Percentiles rank a stretch among this genome's conserved stretches.
Evolutionary conservation across 257 asterid species (phyloP).

Genomic region (Gynochthodes officinalis): DNA sequence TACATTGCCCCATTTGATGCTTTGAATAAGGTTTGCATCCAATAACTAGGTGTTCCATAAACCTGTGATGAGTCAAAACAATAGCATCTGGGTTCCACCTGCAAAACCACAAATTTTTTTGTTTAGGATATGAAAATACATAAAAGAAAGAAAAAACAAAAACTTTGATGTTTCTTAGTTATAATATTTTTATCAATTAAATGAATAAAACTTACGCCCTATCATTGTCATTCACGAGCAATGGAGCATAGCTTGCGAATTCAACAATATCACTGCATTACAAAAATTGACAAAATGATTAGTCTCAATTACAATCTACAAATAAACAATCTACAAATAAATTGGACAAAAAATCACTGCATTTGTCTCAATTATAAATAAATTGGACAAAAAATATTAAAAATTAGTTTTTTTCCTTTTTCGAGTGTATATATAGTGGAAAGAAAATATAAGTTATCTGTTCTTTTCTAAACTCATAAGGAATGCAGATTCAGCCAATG

Average conservation of each 20-base stretch:
- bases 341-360: too few relatives aligned
- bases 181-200: too few relatives aligned
- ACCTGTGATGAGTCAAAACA: constrained; percentile 58
- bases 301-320: too few relatives aligned
- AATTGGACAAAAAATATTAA: too few relatives aligned
- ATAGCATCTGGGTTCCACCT: constrained; percentile 97
- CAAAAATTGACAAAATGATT: too few relatives aligned
- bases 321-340: too few relatives aligned
- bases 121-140: too few relatives aligned
- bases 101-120: constrained; percentile 3
- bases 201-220: constrained; percentile 47
- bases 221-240: constrained; percentile 68
- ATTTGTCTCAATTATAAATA: too few relatives aligned
- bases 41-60: constrained; percentile 91
- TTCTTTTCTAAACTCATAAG: constrained; percentile 82
- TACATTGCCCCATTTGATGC: constrained; percentile 90
- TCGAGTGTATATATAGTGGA: too few relatives aligned
- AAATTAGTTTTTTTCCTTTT: too few relatives aligned
- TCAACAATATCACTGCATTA: constrained; percentile 64
- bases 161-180: too few relatives aligned
- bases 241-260: constrained; percentile 95
- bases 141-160: too few relatives aligned
- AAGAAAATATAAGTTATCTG: constrained; percentile 67
- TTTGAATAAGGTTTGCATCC: constrained; percentile 92
- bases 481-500: constrained; percentile 89